These are phyloP conservation scores for Ammopiptanthus mongolicus DNA, from an alignment of 306 rosid species.

Conservation along the genomic window DNA sequence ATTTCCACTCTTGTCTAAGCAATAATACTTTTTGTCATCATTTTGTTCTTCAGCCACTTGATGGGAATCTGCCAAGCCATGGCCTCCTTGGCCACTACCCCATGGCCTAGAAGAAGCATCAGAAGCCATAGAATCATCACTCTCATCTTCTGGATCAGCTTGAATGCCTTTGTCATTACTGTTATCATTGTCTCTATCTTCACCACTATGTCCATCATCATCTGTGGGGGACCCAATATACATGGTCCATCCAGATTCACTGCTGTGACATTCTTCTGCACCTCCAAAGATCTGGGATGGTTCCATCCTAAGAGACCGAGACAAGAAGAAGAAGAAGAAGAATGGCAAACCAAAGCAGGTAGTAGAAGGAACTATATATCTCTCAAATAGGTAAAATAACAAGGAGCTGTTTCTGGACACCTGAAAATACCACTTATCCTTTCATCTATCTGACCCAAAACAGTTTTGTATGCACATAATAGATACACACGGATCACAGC, in stretches of 20 bases:
- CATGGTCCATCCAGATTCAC: constrained; percentile 99
- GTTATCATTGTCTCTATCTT: not conserved
- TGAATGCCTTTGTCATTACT: not conserved
- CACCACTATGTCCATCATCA: constrained; percentile 11
- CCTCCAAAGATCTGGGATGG: constrained; percentile 47
- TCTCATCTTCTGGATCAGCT: constrained; percentile 38
- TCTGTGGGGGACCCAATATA: constrained; percentile 67
- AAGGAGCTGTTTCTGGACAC: constrained; percentile 23
- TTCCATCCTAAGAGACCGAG: constrained; percentile 42
- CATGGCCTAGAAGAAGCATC: constrained; percentile 94
- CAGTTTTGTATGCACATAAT: constrained; percentile 2
- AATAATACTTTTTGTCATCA: constrained; percentile 14
- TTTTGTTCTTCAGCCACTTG: not conserved
- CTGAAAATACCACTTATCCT: constrained; percentile 18
- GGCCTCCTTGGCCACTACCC: constrained; percentile 6
- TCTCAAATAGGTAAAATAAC: constrained; percentile 19
- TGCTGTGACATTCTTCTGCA: constrained; percentile 87
- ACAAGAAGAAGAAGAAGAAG: not conserved
- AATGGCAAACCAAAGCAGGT: not conserved
- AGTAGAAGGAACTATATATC: not conserved
- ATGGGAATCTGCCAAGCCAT: constrained; percentile 17
- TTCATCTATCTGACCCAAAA: no score
- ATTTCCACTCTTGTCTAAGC: constrained; percentile 29
- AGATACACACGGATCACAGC: constrained; percentile 18
- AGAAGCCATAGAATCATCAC: constrained; percentile 96